Percentiles rank a stretch among this genome's conserved stretches.
These are phyloP conservation scores for Alliaria petiolata DNA, from an alignment of 345 rosid species.

Conservation along the genomic window DNA sequence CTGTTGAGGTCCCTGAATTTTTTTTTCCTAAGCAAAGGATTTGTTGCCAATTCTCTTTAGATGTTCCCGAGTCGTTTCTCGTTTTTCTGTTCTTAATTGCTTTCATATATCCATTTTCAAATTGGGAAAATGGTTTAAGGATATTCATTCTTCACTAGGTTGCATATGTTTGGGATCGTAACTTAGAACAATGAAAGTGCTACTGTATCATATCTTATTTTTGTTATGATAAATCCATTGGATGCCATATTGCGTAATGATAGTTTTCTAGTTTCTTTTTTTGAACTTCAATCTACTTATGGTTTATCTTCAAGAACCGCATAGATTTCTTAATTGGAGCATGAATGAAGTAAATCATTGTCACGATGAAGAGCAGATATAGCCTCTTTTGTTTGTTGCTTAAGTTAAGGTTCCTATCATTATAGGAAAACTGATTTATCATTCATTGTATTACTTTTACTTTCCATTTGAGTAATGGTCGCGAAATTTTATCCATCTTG, in stretches of 20 bases:
- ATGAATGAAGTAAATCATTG: background rate
- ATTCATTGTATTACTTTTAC: background rate
- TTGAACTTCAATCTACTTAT: background rate
- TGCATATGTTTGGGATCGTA: conserved; percentile 7
- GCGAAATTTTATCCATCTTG: conserved; percentile 10
- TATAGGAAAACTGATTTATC: conserved; percentile 1
- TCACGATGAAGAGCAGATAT: background rate
- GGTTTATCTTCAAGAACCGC: background rate
- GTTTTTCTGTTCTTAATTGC: conserved; percentile 5
- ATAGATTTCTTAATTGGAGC: conserved; percentile 1
- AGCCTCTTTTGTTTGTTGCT: conserved; percentile 5
- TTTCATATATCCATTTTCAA: background rate
- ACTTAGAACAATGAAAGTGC: background rate
- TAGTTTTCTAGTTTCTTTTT: conserved; percentile 17
- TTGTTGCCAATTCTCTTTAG: background rate
- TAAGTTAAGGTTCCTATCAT: conserved; percentile 1
- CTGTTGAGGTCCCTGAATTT: conserved; percentile 1
- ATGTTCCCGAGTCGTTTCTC: background rate
- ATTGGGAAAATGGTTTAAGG: background rate
- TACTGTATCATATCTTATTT: background rate
- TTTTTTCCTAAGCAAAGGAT: background rate
- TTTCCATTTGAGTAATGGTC: background rate
- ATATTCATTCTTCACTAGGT: background rate
- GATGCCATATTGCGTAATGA: conserved; percentile 1
- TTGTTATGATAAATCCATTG: background rate